phyloP scores from a whole-genome alignment of 2,329 filamentous ascomycete genomes.

The Rhynchosporium secalis region DNA sequence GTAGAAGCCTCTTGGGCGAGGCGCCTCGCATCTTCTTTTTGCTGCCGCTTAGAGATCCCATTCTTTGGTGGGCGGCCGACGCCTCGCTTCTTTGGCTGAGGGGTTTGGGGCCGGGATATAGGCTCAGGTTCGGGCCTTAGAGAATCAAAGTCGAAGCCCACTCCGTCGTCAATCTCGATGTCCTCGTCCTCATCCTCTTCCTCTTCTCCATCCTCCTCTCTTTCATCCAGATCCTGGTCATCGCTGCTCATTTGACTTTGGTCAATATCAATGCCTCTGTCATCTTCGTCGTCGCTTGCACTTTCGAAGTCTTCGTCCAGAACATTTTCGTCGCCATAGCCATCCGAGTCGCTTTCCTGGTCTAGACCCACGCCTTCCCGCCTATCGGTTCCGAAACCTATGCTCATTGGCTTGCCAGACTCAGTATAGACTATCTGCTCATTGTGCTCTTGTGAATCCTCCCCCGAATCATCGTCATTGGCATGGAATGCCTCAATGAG shows the following conservation, averaged over 20 bases:
- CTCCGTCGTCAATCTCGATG: conserved; percentile 18
- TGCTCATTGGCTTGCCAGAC: conserved; percentile 67
- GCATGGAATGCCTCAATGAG: conserved; percentile 49
- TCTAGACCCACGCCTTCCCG: conserved; percentile 51
- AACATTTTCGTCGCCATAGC: conserved; percentile 32
- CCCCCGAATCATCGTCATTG: conserved; percentile 36
- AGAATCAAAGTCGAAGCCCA: conserved; percentile 33
- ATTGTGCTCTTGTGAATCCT: conserved; percentile 31
- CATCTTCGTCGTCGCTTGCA: conserved; percentile 21
- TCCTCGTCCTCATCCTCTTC: conserved; percentile 36
- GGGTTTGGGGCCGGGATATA: conserved; percentile 17
- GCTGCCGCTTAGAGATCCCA: conserved; percentile 77
- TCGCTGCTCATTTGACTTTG: conserved; percentile 14
- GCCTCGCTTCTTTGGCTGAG: conserved; percentile 51
- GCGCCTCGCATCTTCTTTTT: conserved; percentile 42
- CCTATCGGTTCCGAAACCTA: conserved; percentile 66
- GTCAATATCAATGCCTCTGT: conserved; percentile 25
- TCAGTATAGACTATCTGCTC: not conserved
- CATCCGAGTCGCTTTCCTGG: conserved; percentile 21
- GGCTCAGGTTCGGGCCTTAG: conserved; percentile 1
- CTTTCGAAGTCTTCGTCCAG: conserved; percentile 29
- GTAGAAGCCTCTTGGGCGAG: conserved; percentile 57
- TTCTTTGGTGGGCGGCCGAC: conserved; percentile 82
- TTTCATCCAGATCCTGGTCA: conserved; percentile 30
- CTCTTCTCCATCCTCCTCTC: conserved; percentile 37